Percentiles rank a stretch among this genome's conserved stretches.
Conservation (phyloP, 169 alveolate genomes). For the Cryptosporidium meleagridis region DNA sequence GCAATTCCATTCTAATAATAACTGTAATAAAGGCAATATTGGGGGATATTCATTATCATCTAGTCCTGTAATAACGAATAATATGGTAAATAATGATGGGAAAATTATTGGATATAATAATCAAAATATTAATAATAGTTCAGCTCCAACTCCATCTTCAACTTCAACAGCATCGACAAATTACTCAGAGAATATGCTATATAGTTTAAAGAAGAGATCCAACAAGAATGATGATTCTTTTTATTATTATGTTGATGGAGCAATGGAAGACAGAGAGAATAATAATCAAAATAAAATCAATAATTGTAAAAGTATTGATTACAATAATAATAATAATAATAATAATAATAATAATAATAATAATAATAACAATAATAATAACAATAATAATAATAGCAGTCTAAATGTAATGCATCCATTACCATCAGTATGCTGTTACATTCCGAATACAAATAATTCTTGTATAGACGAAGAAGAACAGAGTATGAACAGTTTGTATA, state of each 20-base stretch:
- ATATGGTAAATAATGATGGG: background rate
- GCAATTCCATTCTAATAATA: background rate
- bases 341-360: background rate
- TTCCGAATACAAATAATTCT: conserved; percentile 5
- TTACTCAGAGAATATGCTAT: conserved; percentile 11
- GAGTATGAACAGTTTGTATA: background rate
- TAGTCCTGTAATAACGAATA: background rate
- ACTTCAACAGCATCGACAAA: conserved; percentile 23
- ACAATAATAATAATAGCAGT: background rate
- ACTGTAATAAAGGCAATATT: background rate
- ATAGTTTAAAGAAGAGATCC: conserved; percentile 18
- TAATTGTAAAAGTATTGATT: background rate
- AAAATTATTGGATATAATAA: background rate
- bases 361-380: background rate
- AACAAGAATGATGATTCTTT: conserved; percentile 15
- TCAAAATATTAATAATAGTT: background rate
- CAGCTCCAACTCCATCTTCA: background rate
- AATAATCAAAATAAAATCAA: background rate
- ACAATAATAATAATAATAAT: no score
- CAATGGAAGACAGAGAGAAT: background rate
- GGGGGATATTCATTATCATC: background rate
- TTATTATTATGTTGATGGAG: conserved; percentile 18
- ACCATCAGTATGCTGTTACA: conserved; percentile 38
- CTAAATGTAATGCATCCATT: conserved; percentile 43
- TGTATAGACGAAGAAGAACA: background rate